Conservation (phyloP, 768 basidiomycete species). For the Cystofilobasidium ferigula region DNA sequence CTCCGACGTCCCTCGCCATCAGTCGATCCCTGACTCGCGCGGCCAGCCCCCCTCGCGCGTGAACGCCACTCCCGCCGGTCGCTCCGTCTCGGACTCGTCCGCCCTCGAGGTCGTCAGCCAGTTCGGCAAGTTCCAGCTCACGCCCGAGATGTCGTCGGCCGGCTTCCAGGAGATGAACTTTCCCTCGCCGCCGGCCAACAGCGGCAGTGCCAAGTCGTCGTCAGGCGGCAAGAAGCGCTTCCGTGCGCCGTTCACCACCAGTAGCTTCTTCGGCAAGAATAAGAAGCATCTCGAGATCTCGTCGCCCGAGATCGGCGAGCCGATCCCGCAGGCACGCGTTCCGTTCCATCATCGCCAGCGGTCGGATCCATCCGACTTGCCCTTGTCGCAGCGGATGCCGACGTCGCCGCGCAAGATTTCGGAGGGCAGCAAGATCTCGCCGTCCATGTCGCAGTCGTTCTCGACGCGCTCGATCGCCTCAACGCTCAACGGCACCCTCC, state of each 20-base stretch:
- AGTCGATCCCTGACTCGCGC: background rate
- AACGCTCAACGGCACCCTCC: background rate
- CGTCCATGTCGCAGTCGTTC: conserved; percentile 2
- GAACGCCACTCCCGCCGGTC: background rate
- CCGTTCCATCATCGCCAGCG: conserved; percentile 6
- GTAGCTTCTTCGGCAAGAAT: conserved; percentile 1
- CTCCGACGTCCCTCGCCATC: background rate
- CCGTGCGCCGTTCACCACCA: background rate
- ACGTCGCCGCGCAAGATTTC: background rate
- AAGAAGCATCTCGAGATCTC: conserved; percentile 8
- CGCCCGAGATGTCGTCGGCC: background rate
- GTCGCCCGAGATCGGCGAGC: conserved; percentile 5
- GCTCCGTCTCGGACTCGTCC: background rate
- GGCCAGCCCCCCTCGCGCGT: background rate
- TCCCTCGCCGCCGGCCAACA: background rate
- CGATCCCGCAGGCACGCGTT: background rate
- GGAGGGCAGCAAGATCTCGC: background rate
- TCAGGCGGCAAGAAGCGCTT: conserved; percentile 4
- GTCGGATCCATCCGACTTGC: background rate
- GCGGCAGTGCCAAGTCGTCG: background rate
- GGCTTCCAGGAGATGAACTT: conserved; percentile 9
- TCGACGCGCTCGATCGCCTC: background rate
- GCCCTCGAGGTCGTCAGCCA: background rate
- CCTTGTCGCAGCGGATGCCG: background rate
- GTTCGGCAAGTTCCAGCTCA: conserved; percentile 5